Conservation (phyloP, 768 basidiomycete genomes). For the Auricularia sp. region DNA sequence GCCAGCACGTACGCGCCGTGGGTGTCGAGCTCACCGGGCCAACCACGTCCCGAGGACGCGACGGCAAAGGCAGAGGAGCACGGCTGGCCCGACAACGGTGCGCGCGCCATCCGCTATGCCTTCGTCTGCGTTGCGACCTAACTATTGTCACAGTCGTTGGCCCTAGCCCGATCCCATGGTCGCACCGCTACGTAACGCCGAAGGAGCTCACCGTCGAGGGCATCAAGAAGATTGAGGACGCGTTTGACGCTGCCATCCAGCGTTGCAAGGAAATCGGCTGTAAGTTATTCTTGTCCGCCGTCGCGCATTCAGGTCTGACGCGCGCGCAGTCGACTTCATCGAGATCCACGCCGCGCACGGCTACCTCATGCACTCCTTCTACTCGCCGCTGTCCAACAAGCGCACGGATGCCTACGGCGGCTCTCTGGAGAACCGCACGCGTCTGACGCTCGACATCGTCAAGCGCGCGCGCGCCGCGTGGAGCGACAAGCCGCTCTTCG, state of each 20-base stretch:
- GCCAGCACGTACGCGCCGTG: slow-evolving; percentile 62
- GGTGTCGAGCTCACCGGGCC: slow-evolving; percentile 33
- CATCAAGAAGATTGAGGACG: slow-evolving; percentile 47
- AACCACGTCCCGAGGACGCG: slow-evolving; percentile 21
- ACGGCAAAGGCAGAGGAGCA: slow-evolving; percentile 38
- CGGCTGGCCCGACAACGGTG: slow-evolving; percentile 64
- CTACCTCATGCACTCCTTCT: slow-evolving; percentile 57
- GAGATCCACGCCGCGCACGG: slow-evolving; percentile 69
- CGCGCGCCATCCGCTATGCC: slow-evolving; percentile 3
- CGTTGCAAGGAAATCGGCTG: slow-evolving; percentile 55
- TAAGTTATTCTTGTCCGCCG: slow-evolving; percentile 25
- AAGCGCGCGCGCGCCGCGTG: slow-evolving; percentile 44
- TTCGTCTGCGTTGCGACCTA: neutral
- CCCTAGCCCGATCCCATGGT: slow-evolving; percentile 50
- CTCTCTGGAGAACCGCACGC: slow-evolving; percentile 59
- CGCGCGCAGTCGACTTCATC: slow-evolving; percentile 50
- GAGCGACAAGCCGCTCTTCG: slow-evolving; percentile 61
- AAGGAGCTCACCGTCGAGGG: slow-evolving; percentile 47
- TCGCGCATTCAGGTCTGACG: neutral
- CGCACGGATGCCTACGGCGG: slow-evolving; percentile 70
- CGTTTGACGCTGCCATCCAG: slow-evolving; percentile 45
- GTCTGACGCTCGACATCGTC: slow-evolving; percentile 52
- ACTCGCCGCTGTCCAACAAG: slow-evolving; percentile 65
- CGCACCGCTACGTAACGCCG: slow-evolving; percentile 43
- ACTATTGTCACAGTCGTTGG: slow-evolving; percentile 39